Evolutionary conservation across 2,329 filamentous ascomycete species (phyloP).

Genomic region (Tolypocladium cylindrosporum): DNA sequence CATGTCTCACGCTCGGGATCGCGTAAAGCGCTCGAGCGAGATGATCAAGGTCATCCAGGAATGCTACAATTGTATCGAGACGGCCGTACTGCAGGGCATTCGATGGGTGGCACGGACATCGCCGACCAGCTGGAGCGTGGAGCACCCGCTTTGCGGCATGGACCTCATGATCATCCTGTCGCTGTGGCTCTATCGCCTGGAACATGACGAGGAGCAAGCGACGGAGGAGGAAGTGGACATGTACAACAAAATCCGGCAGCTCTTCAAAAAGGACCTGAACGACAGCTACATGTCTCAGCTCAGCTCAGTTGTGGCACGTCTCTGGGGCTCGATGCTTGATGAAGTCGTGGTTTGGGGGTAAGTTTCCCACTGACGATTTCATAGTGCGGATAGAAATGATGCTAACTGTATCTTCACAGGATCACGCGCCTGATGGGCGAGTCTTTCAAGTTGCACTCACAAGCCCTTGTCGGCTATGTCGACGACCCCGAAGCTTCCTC

Average conservation of each 20-base stretch:
- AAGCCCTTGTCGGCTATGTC: slow-evolving; percentile 89
- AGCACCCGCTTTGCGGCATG: slow-evolving; percentile 92
- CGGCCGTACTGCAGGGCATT: slow-evolving; percentile 85
- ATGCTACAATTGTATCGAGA: slow-evolving; percentile 96
- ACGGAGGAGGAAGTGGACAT: slow-evolving; percentile 76
- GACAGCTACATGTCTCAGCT: slow-evolving; percentile 74
- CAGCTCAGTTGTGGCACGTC: slow-evolving; percentile 86
- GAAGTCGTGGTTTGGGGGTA: slow-evolving; percentile 99
- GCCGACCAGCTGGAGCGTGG: slow-evolving; percentile 97
- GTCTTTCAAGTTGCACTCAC: slow-evolving; percentile 92
- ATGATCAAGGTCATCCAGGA: slow-evolving; percentile 99
- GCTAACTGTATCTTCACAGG: slow-evolving; percentile 31
- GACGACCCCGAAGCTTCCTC: slow-evolving; percentile 66
- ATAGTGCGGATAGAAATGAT: neutral
- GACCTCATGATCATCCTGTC: slow-evolving; percentile 97
- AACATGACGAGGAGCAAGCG: slow-evolving; percentile 93
- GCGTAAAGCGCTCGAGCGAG: slow-evolving; percentile 87
- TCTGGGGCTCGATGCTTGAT: slow-evolving; percentile 97
- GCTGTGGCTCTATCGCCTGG: slow-evolving; percentile 96
- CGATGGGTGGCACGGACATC: slow-evolving; percentile 98
- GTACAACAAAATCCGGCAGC: slow-evolving; percentile 84
- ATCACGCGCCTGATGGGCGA: slow-evolving; percentile 96
- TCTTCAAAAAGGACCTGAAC: slow-evolving; percentile 86
- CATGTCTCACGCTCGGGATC: slow-evolving; percentile 90
- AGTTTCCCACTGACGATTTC: slow-evolving; percentile 32